Base-by-base conservation (phyloP, 2,329 filamentous ascomycete species). In the Thelonectria olida region DNA sequence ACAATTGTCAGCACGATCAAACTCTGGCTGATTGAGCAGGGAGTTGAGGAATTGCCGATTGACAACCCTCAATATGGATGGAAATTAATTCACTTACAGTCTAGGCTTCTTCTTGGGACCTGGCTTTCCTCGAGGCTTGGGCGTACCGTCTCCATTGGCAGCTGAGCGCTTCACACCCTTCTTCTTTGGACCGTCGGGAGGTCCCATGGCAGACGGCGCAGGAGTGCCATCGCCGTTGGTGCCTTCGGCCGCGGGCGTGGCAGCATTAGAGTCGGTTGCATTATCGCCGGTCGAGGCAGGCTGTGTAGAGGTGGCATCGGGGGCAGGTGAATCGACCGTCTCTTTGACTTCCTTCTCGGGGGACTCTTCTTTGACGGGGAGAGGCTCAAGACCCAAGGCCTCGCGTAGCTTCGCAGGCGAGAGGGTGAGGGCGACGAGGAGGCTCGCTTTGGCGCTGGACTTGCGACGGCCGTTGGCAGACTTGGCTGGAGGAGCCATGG, bases 51-150 rank as follows among this genome's bases (percentile, higher is more conserved):
- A 13, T 31, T 38, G n/a, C n/a, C n/a, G 15, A 17, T 28, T 53
- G 55, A 58, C 42, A 55, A 25, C 55, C 51, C 42, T 44, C 20
- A 44, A 27, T 34, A 7, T 54, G 38, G 12, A 25, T 25, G 7
- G 54, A 39, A 61, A 59, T 41, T 36, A 7, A 41, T 31, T 27
- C 27, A 90, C 93, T 81, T 90, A 97, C 95, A 97, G 80, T 84
- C 91, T 90, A 67, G 92, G 90, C 82, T 96, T 97, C 88, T 97
- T 97, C 87, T 97, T 98, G 0, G 95, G 95, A 7, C 95, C 95
- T 7, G 96, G 95, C 81, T 97, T 96, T 74, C 91, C 91, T 75
- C 92, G 84, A 55, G 89, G 83, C 78, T 92, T 93, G n/a, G 89
- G 82, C 23, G 81, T 74, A 31, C 82, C 83, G 65, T 94, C 92